Base-by-base conservation (phyloP, 1,284 basidiomycete genomes). In the Malassezia nana region DNA sequence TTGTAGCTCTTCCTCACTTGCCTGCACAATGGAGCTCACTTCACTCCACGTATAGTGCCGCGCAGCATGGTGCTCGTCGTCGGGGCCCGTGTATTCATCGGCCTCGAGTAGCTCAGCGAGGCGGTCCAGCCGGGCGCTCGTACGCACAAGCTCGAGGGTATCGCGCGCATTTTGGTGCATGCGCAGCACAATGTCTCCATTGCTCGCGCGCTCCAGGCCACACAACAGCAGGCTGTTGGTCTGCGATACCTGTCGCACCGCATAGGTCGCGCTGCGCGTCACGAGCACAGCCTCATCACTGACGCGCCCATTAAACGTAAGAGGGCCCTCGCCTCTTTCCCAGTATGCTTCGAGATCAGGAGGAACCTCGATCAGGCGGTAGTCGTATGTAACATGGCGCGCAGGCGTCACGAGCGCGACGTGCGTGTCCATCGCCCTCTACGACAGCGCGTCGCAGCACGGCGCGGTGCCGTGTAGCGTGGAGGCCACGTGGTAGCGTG, bases 211-310 rank as follows among this genome's bases (percentile, higher is more conserved):
- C 25, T 48, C 59, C 28, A 65, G 58, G 31, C 52, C 55, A 49
- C 65, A 67, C 7, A 73, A 52, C 8, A 73, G 50, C 24, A 71
- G 49, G 13, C 63, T 64, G 45, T 73, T 72, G 57, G 60, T 62
- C 52, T 71, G 69, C 2, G 64, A 58, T 20, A 73, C 63, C 16
- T 64, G 55, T 40, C 70, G 58, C n/a, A 73, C 49, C 1, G 68
- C 62, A 26, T 65, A 63, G 2, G 69, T 72, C 41, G 57, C 52
- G 0, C 53, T 52, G 3, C 57, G 43, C 13, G 69, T 72, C 18
- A 60, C 60, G 20, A 73, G 62, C n/a, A 66, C 62, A 2, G 70
- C 70, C 26, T 69, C 62, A 32, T 73, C 70, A 7, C 49, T 47
- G 20, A 64, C 57, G 25, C 69, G 52, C 0, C 70, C 70, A 22